Conservation (phyloP, 768 basidiomycete genomes). For the Ramaria sp. region DNA sequence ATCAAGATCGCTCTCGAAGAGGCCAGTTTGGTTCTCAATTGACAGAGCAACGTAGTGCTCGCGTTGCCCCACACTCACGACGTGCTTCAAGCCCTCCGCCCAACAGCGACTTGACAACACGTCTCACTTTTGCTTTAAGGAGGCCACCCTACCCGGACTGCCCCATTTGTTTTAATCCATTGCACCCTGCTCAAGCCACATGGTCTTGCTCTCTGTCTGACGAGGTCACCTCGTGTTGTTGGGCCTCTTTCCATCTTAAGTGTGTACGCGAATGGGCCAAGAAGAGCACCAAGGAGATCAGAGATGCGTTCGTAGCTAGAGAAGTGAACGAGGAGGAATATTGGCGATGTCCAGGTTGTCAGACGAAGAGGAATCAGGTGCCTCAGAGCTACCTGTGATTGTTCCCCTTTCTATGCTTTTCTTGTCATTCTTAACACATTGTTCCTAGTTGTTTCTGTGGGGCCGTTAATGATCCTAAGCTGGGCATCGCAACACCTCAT, state of each 20-base stretch:
- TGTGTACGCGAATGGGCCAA: constrained; percentile 85
- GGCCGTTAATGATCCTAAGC: constrained; percentile 60
- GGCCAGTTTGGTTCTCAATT: constrained; percentile 6
- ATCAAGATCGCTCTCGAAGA: not conserved
- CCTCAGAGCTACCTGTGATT: constrained; percentile 59
- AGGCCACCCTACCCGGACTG: constrained; percentile 70
- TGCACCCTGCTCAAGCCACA: constrained; percentile 69
- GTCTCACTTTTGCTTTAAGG: constrained; percentile 53
- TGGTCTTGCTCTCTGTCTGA: constrained; percentile 79
- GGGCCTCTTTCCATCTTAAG: constrained; percentile 83
- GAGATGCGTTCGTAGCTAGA: constrained; percentile 34
- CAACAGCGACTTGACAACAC: constrained; percentile 54
- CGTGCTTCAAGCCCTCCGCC: constrained; percentile 2
- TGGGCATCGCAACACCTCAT: constrained; percentile 62
- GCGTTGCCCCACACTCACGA: not conserved
- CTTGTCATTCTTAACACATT: not conserved
- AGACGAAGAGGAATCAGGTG: constrained; percentile 57
- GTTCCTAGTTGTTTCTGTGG: constrained; percentile 74
- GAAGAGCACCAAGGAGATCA: constrained; percentile 65
- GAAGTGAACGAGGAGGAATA: constrained; percentile 53
- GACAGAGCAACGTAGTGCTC: not conserved
- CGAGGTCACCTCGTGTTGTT: constrained; percentile 55
- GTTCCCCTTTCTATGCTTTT: constrained; percentile 4
- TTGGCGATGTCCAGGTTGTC: constrained; percentile 95
- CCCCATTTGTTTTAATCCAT: constrained; percentile 71